Percentiles rank a stretch among this genome's conserved stretches.
Evolutionary conservation across 495 filamentous ascomycete species (phyloP).

Genomic region (Aspergillus bertholletiae): DNA sequence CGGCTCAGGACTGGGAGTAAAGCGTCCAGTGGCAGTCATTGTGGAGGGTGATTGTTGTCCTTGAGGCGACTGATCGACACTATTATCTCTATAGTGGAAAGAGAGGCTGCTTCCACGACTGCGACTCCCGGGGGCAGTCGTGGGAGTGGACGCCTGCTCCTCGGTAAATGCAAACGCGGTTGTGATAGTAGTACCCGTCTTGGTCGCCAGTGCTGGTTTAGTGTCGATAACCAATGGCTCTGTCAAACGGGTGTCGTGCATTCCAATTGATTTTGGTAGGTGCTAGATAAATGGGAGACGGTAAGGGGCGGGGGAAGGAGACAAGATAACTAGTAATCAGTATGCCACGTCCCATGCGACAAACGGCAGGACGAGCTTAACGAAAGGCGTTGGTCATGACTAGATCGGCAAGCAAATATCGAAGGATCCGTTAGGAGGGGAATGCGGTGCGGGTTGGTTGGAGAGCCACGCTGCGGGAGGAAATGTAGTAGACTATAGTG

Average conservation of each 20-base stretch:
- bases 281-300: neutral
- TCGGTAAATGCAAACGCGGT: slow-evolving; percentile 47
- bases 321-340: neutral
- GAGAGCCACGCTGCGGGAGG: slow-evolving; percentile 10
- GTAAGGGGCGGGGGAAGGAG: neutral
- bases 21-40: slow-evolving; percentile 44
- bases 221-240: slow-evolving; percentile 33
- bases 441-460: slow-evolving; percentile 5
- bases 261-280: slow-evolving; percentile 16
- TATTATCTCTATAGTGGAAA: slow-evolving; percentile 18
- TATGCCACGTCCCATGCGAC: slow-evolving; percentile 16
- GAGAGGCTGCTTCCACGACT: slow-evolving; percentile 30
- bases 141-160: slow-evolving; percentile 36
- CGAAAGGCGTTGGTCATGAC: slow-evolving; percentile 21
- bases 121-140: slow-evolving; percentile 28
- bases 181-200: slow-evolving; percentile 35
- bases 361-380: slow-evolving; percentile 18
- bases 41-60: slow-evolving; percentile 30
- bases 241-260: slow-evolving; percentile 34
- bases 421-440: slow-evolving; percentile 4
- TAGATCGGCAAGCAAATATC: slow-evolving; percentile 13
- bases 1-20: slow-evolving; percentile 63
- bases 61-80: slow-evolving; percentile 26
- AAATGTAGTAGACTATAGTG: slow-evolving; percentile 1
- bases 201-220: slow-evolving; percentile 31